Base-by-base conservation (phyloP, 2,329 filamentous ascomycete species). In the Alternaria tenuissima region DNA sequence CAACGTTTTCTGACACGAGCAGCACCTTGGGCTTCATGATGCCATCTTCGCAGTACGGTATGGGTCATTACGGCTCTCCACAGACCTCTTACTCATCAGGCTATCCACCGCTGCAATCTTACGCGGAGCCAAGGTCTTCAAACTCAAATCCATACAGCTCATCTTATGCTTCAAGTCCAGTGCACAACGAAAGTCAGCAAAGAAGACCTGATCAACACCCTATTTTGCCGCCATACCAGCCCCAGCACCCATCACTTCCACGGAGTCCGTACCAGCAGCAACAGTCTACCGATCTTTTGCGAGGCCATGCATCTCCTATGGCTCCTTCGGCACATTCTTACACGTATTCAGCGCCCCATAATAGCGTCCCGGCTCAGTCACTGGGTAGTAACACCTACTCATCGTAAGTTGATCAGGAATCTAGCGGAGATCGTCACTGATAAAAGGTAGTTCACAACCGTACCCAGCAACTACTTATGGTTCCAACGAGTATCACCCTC, bases 1-100 rank as follows among this genome's bases (percentile, higher is more conserved):
- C n/a, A 20, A 20, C 52, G 22, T n/a, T 18, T 22, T 55, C 71
- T 74, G 22, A 75, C 59, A 41, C 43, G 18, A 38, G 9, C 56
- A 80, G 78, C 75, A 76, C 75, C 60, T 68, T 79, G 67, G 77
- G 73, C 54, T 79, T 73, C 62, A 77, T 78, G 72, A 78, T 79
- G 77, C 68, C 76, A 62, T 73, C 78, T 67, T 71, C 76, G 60
- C 78, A 78, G 59, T 79, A 79, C 67, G 72, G 71, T 62, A 71
- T 77, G 66, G 72, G 74, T 59, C 71, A 78, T 39, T 79, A 76
- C 59, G 72, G 72, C 41, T 74, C 74, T 44, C 61, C 73, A 41
- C 67, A 70, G 42, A 61, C 70, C 20, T 68, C 76, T 12, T 74
- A 77, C 52, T 70, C 74, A n/a, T 64, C 72, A 66, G 68, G 68